These are phyloP conservation scores for Exobasidium rhododendri DNA, from an alignment of 1,284 basidiomycete species.

Conservation along the genomic window DNA sequence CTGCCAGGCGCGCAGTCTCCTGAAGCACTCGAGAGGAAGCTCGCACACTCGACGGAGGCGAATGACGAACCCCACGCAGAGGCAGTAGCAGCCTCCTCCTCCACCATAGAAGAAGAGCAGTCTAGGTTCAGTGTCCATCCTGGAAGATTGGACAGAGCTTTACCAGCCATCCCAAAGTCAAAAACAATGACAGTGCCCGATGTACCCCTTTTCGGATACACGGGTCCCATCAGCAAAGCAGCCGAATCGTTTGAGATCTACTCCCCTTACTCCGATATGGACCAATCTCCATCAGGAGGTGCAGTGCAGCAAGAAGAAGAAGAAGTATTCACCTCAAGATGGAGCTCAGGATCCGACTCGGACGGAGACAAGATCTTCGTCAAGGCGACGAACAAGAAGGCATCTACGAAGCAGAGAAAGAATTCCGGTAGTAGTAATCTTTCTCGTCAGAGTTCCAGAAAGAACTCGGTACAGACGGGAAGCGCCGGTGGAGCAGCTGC, in stretches of 20 bases:
- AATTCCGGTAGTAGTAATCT: slow-evolving; percentile 18
- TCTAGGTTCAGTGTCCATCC: background rate
- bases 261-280: background rate
- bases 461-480: slow-evolving; percentile 20
- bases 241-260: background rate
- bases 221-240: background rate
- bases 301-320: background rate
- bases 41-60: background rate
- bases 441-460: slow-evolving; percentile 24
- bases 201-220: slow-evolving; percentile 7
- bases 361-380: slow-evolving; percentile 20
- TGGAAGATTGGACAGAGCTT: background rate
- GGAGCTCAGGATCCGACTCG: slow-evolving; percentile 42
- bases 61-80: background rate
- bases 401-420: background rate
- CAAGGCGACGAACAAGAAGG: background rate
- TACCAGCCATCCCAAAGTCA: background rate
- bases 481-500: slow-evolving; percentile 4
- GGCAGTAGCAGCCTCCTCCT: no score
- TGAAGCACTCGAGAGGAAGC: no score
- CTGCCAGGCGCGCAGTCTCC: no score
- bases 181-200: slow-evolving; percentile 3
- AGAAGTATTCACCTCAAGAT: slow-evolving; percentile 13
- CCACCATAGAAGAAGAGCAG: background rate
- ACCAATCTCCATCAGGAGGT: background rate